Base-by-base conservation (phyloP, 192 early-diverging fungal species). In the Podila minutissima region DNA sequence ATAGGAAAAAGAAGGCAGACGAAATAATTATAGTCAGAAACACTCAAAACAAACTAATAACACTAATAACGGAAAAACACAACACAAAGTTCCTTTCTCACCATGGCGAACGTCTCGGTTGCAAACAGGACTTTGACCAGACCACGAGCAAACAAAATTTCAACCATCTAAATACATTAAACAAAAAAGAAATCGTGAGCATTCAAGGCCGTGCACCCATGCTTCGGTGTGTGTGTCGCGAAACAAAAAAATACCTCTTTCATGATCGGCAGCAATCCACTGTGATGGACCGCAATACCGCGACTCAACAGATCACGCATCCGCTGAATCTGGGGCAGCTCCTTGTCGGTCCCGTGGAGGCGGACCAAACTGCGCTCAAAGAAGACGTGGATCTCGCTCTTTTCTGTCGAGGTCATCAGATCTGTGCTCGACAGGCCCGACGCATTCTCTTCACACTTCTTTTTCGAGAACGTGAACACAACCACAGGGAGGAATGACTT, bases 51-150 rank as follows among this genome's bases (percentile, higher is more conserved):
- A 64, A 46, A 31, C 19, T 31, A 26, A 50, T 31, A 51, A 50
- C 26, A 31, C 19, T 31, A 26, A 50, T 31, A 51, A 50, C 26
- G 12, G 31, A 58, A 57, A 26, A 9, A 38, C 65, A 2, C 29
- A 20, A 28, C 13, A 62, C 32, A 62, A n/a, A 22, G 38, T 12
- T 38, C 63, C 35, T 20, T 33, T 20, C 59, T 59, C 69, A 89
- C 88, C 97, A 99, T 99, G 6, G 98, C 96, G 89, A 99, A 99
- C 12, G 98, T 99, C 83, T 99, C 98, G 4, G 98, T 99, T 0
- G 98, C 98, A 90, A 97, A 98, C 72, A 99, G 83, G 3, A 96
- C 93, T 82, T 92, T 92, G 41, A 99, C 95, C 37, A 98, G 85
- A 4, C 96, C 95, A 38, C 92, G 84, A 20, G 92, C 89, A 87